Conservation (phyloP, 257 asterid species). For the Lavandula angustifolia region DNA sequence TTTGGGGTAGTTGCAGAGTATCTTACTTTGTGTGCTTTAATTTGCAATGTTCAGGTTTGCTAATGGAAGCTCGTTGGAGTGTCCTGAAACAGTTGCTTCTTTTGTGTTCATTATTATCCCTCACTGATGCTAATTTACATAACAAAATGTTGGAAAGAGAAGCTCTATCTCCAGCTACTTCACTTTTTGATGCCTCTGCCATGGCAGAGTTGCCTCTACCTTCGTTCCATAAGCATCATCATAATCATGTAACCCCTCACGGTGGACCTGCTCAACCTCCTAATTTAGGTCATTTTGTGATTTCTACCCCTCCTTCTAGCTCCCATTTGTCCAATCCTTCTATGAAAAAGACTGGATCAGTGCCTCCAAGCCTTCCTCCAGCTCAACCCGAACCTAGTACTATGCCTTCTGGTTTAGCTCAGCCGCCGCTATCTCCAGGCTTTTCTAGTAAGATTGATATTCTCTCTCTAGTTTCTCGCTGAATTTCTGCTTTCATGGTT, state of each 20-base stretch:
- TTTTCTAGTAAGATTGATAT: constrained; percentile 58
- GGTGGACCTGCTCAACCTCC: constrained; percentile 59
- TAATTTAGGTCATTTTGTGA: constrained; percentile 56
- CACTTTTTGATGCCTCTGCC: constrained; percentile 38
- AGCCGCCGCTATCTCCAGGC: constrained; percentile 85
- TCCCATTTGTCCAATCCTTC: constrained; percentile 52
- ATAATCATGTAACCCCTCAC: constrained; percentile 40
- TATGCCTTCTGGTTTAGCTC: constrained; percentile 72
- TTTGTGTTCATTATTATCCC: constrained; percentile 43
- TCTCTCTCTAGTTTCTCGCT: constrained; percentile 27
- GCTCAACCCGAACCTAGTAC: constrained; percentile 57
- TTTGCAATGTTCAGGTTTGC: constrained; percentile 47
- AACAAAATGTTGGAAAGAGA: constrained; percentile 40
- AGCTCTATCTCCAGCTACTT: constrained; percentile 37
- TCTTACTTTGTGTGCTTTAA: constrained; percentile 19
- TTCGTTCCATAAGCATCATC: constrained; percentile 37
- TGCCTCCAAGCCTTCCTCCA: constrained; percentile 53
- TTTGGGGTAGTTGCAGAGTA: constrained; percentile 2
- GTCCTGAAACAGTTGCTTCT: constrained; percentile 48
- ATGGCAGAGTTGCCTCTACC: constrained; percentile 48
- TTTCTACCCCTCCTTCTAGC: constrained; percentile 58
- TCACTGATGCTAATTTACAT: constrained; percentile 44
- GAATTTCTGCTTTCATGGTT: background rate
- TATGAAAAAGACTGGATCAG: constrained; percentile 52
- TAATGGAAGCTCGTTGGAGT: constrained; percentile 43